phyloP scores from a whole-genome alignment of 2,329 filamentous ascomycete species.

The Mycosphaerella arachidis region DNA sequence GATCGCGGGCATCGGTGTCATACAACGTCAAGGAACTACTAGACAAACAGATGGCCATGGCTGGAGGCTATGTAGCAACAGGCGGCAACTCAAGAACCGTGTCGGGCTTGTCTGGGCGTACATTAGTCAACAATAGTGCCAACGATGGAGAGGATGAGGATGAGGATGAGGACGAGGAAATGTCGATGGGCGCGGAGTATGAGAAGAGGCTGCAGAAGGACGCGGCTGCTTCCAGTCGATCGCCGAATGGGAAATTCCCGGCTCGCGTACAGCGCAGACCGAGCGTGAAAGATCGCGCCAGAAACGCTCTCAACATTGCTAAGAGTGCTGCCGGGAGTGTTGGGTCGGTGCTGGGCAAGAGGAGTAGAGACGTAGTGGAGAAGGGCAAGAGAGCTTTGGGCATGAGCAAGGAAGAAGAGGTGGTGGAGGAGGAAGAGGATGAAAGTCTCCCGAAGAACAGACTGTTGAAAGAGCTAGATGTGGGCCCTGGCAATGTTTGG shows the following conservation, averaged over 20 bases:
- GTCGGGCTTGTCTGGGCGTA: slow-evolving; percentile 33
- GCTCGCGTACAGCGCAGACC: slow-evolving; percentile 20
- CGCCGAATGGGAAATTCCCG: slow-evolving; percentile 15
- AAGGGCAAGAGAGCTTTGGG: slow-evolving; percentile 35
- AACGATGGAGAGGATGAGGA: slow-evolving; percentile 16
- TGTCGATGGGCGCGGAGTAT: slow-evolving; percentile 31
- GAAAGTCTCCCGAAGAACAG: slow-evolving; percentile 22
- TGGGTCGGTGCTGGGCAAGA: slow-evolving; percentile 33
- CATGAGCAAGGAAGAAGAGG: slow-evolving; percentile 14
- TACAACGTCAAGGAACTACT: slow-evolving; percentile 52
- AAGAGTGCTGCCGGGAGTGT: slow-evolving; percentile 30
- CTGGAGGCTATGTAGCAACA: slow-evolving; percentile 2
- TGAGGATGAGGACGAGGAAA: slow-evolving; percentile 24
- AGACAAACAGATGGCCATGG: slow-evolving; percentile 18
- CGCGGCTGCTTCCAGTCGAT: slow-evolving; percentile 20
- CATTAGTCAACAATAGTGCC: slow-evolving; percentile 24
- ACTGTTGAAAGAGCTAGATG: slow-evolving; percentile 32
- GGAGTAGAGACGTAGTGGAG: slow-evolving; percentile 35
- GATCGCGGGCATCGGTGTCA: slow-evolving; percentile 52
- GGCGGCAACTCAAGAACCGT: slow-evolving; percentile 42
- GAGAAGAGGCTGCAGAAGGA: slow-evolving; percentile 48
- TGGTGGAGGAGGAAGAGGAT: slow-evolving; percentile 11
- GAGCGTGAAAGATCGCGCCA: slow-evolving; percentile 30
- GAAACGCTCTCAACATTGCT: background rate
- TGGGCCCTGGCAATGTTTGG: slow-evolving; percentile 28